These are phyloP conservation scores for Cryptococcus sp. DNA, from an alignment of 1,284 basidiomycete genomes.

Conservation along the genomic window DNA sequence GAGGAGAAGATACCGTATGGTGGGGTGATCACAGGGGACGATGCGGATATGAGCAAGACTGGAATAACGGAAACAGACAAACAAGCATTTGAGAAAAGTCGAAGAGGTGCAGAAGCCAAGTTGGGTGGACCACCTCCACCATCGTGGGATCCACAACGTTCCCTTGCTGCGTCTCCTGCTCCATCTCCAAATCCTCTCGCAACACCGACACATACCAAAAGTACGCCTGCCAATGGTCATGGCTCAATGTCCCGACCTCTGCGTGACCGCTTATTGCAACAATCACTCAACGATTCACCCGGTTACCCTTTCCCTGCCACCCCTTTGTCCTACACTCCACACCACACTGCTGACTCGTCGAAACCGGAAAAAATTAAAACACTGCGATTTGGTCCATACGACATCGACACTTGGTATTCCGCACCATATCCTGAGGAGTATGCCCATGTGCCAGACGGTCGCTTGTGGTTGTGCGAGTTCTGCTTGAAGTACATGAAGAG, in stretches of 20 bases:
- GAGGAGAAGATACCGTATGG: conserved; percentile 66
- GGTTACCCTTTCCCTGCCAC: conserved; percentile 19
- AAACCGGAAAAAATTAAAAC: conserved; percentile 63
- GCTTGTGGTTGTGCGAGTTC: conserved; percentile 96
- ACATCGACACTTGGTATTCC: conserved; percentile 98
- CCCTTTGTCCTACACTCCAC: conserved; percentile 7
- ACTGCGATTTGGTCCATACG: conserved; percentile 90
- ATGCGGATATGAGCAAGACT: conserved; percentile 78
- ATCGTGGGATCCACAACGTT: conserved; percentile 27
- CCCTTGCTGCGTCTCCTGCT: conserved; percentile 19
- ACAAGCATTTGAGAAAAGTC: conserved; percentile 71
- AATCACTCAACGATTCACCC: conserved; percentile 23
- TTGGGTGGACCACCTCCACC: conserved; percentile 40
- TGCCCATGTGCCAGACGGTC: conserved; percentile 85
- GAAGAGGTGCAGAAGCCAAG: conserved; percentile 65
- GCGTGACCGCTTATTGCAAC: conserved; percentile 43
- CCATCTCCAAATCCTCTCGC: conserved; percentile 14
- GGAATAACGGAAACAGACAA: conserved; percentile 68
- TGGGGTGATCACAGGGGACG: conserved; percentile 68
- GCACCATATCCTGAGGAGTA: conserved; percentile 99
- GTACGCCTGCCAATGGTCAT: conserved; percentile 15
- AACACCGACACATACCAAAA: conserved; percentile 14
- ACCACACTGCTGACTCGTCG: conserved; percentile 4
- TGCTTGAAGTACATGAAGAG: conserved; percentile 99
- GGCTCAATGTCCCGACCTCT: conserved; percentile 48